These are phyloP conservation scores for Termitomyces sp. DNA, from an alignment of 768 basidiomycete species.

Conservation along the genomic window DNA sequence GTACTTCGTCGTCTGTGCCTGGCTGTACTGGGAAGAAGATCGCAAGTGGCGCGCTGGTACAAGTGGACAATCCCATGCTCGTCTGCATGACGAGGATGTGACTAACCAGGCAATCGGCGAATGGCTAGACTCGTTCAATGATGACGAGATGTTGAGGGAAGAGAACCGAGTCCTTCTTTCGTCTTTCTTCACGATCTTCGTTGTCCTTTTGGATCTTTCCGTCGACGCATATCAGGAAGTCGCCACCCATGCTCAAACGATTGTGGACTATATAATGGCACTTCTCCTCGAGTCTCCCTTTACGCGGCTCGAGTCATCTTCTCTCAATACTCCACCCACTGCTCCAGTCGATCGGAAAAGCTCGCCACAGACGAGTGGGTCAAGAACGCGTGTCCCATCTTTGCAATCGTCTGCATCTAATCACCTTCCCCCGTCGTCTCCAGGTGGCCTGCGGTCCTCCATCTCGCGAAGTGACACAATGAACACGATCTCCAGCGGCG, in stretches of 20 bases:
- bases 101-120: slow-evolving; percentile 67
- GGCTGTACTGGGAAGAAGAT: slow-evolving; percentile 95
- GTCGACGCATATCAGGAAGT: slow-evolving; percentile 93
- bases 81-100: slow-evolving; percentile 60
- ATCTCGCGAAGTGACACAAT: slow-evolving; percentile 58
- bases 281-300: slow-evolving; percentile 88
- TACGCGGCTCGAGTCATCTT: slow-evolving; percentile 61
- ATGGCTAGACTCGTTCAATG: slow-evolving; percentile 70
- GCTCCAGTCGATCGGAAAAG: slow-evolving; percentile 31
- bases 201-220: slow-evolving; percentile 82
- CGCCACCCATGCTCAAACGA: slow-evolving; percentile 82
- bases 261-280: slow-evolving; percentile 90
- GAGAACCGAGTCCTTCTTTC: slow-evolving; percentile 82
- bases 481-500: slow-evolving; percentile 55
- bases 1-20: slow-evolving; percentile 93
- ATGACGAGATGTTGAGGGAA: slow-evolving; percentile 60
- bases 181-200: slow-evolving; percentile 93
- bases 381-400: slow-evolving; percentile 43
- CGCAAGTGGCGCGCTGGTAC: slow-evolving; percentile 49
- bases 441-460: slow-evolving; percentile 37
- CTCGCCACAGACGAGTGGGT: slow-evolving; percentile 31
- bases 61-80: slow-evolving; percentile 24
- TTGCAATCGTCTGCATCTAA: slow-evolving; percentile 43
- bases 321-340: slow-evolving; percentile 49
- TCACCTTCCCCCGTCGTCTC: slow-evolving; percentile 40